Evolutionary conservation across 1,139 yeast genomes (phyloP), one percentile per base, ranked within the genome.

Genomic region (Kodamaea sp.): DNA sequence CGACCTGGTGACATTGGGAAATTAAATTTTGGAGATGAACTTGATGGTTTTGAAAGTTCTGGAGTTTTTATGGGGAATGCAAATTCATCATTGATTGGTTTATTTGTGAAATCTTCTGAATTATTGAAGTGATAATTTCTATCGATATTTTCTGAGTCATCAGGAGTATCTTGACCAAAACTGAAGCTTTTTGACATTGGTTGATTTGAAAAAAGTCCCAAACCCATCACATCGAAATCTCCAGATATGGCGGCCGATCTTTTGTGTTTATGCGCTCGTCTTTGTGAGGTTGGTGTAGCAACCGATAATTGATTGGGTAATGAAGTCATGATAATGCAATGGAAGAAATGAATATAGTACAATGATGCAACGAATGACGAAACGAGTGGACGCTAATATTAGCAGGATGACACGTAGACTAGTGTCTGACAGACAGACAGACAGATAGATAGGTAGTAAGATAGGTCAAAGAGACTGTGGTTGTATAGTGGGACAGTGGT

Each of bases 201-300:
- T 15, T 15, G 20, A 4, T 15, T 15, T n/a, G n/a, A n/a, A 42
- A 66, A 66, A 24, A 70, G 47, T 1, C 74, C 74, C 33, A 67
- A 50, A 2, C 74, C 75, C 47, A 62, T 54, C 6, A 61, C 48
- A 50, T 82, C 89, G 54, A 82, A 81, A 53, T 82, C 89, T 0
- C 88, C 88, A 2, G 86, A 79, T 9, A 82, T 79, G 0, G 88
- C 88, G 23, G 84, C 84, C 0, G 88, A 81, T 35, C 90, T 62
- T 50, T 81, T 72, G 49, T 82, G 89, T 34, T 81, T 70, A 56
- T 82, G 89, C 2, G 76, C 73, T 46, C 78, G 66, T 50, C 66
- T 66, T 11, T 10, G 30, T 9, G 37, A 25, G 8, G 29, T 36
- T 7, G 52, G 49, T 15, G 20, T 15, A 7, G 52, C 44, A 12